These are phyloP conservation scores for Cunninghamia lanceolata DNA, from an alignment of 75 land plant species.

Conservation along the genomic window DNA sequence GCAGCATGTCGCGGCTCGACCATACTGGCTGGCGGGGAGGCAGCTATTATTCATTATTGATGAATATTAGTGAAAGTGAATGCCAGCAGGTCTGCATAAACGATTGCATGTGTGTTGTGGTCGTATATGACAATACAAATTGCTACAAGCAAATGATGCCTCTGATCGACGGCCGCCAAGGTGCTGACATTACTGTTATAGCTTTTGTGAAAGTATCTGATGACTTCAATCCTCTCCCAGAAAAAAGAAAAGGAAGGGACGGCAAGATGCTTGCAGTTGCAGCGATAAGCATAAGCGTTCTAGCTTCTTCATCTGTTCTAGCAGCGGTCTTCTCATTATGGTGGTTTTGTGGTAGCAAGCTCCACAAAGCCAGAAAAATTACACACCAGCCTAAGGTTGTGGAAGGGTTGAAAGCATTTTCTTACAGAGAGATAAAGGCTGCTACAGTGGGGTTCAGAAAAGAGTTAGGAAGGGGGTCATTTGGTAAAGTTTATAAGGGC, in stretches of 20 bases:
- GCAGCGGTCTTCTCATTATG: too few relatives aligned
- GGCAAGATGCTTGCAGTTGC: too few relatives aligned
- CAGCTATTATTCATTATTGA: neutral
- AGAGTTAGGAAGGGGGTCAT: too few relatives aligned
- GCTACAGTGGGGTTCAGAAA: conserved; percentile 10
- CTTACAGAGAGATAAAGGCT: too few relatives aligned
- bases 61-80: neutral
- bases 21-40: neutral
- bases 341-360: too few relatives aligned
- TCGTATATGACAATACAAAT: neutral
- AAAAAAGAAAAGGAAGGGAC: too few relatives aligned
- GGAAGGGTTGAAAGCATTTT: too few relatives aligned
- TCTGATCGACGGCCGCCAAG: neutral
- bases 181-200: neutral
- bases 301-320: too few relatives aligned
- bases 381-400: too few relatives aligned
- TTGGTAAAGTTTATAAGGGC: too few relatives aligned
- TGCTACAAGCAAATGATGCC: neutral
- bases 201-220: conserved; percentile 29
- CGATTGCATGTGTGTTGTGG: neutral
- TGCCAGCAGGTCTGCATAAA: neutral
- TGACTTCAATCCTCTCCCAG: conserved; percentile 44
- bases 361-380: neutral
- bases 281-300: too few relatives aligned
- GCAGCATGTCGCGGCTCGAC: neutral